Evolutionary conservation across 352 stramenopile genomes (phyloP).

Genomic region (Phytophthora tentaculata): DNA sequence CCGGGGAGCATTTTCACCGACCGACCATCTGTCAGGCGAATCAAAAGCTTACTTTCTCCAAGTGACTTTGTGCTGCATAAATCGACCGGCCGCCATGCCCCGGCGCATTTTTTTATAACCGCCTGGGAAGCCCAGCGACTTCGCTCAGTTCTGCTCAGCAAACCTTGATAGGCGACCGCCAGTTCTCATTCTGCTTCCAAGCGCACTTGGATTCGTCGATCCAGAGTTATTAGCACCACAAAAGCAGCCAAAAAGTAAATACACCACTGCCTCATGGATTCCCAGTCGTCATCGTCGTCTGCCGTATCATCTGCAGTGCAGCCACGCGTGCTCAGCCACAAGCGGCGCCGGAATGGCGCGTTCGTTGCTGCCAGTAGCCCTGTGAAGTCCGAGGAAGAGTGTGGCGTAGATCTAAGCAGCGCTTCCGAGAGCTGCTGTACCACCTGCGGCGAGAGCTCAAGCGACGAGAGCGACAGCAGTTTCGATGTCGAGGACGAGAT

Average conservation of each 20-base stretch:
- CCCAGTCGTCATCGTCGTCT: constrained; percentile 1
- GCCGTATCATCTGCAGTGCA: background rate
- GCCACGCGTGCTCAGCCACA: constrained; percentile 27
- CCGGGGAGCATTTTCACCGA: constrained; percentile 24
- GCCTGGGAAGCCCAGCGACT: constrained; percentile 26
- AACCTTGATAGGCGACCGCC: constrained; percentile 7
- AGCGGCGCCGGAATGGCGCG: constrained; percentile 33
- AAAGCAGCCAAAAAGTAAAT: constrained; percentile 7
- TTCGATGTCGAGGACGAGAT: constrained; percentile 13
- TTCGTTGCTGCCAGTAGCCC: background rate
- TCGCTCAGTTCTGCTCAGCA: constrained; percentile 10
- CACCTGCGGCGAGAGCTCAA: constrained; percentile 45
- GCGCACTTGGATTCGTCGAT: constrained; percentile 9
- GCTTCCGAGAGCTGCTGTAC: constrained; percentile 23
- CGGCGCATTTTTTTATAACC: constrained; percentile 46
- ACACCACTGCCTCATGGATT: constrained; percentile 10
- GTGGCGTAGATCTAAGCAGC: background rate
- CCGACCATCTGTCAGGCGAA: constrained; percentile 22
- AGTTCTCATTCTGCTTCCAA: constrained; percentile 39
- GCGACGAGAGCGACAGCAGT: constrained; percentile 30
- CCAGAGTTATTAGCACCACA: background rate
- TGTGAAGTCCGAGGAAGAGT: background rate
- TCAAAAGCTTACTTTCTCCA: constrained; percentile 33
- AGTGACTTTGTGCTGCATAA: constrained; percentile 12
- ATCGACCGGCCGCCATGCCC: constrained; percentile 36